phyloP scores from a whole-genome alignment of 2,329 filamentous ascomycete species.

The Parastagonospora avenae region DNA sequence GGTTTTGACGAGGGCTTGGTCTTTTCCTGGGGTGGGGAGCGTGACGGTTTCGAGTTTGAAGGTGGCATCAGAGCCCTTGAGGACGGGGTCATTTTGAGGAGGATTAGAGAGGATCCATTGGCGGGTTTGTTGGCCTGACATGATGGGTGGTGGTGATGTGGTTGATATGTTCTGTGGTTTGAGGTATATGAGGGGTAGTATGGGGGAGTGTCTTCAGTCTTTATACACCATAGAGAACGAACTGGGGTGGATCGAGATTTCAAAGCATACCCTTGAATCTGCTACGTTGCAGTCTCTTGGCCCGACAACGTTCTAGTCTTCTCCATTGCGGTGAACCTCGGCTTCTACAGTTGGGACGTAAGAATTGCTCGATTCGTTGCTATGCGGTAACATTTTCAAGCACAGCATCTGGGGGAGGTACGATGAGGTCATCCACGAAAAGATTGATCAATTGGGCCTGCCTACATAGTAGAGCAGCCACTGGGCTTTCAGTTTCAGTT shows the following conservation, averaged over 20 bases:
- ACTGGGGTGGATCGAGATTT: neutral
- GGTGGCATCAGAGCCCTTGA: constrained; percentile 46
- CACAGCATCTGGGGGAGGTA: neutral
- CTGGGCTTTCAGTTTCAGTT: no score
- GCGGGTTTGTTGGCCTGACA: constrained; percentile 42
- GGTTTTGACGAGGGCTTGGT: constrained; percentile 54
- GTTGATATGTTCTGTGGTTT: constrained; percentile 1
- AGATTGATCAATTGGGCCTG: no score
- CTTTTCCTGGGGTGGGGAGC: constrained; percentile 43
- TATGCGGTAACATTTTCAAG: neutral
- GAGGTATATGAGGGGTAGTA: neutral
- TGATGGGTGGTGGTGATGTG: constrained; percentile 12
- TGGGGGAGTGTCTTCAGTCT: neutral
- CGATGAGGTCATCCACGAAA: no score
- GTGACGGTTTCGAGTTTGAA: constrained; percentile 47
- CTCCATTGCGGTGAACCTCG: constrained; percentile 17
- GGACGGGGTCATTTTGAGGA: constrained; percentile 42
- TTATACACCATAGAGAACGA: neutral
- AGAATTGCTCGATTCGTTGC: neutral
- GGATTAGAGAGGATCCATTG: constrained; percentile 54
- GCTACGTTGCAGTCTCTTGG: constrained; percentile 1
- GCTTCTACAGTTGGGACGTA: constrained; percentile 5
- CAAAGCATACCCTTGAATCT: neutral
- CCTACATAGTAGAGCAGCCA: no score
- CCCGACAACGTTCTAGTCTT: neutral